Conservation (phyloP, 306 rosid genomes). For the Purshia tridentata region DNA sequence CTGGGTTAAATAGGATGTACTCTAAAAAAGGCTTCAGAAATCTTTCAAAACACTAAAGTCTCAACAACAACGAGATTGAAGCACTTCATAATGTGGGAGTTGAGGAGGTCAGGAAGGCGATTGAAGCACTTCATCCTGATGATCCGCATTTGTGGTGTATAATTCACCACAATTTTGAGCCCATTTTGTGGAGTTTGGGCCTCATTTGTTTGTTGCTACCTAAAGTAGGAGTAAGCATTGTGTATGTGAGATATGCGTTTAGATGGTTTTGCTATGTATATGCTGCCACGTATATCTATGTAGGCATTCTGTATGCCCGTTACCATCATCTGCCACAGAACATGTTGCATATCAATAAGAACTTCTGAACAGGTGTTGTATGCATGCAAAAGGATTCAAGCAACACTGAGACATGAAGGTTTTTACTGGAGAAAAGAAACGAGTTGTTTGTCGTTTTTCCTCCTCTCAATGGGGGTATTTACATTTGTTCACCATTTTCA, state of each 20-base stretch:
- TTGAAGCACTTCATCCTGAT: slow-evolving; percentile 90
- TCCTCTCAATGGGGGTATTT: too few species aligned
- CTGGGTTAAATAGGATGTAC: too few species aligned
- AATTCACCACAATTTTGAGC: too few species aligned
- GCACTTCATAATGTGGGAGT: slow-evolving; percentile 83
- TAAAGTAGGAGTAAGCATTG: not conserved
- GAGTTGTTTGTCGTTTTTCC: too few species aligned
- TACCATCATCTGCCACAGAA: not conserved
- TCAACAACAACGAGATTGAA: too few species aligned
- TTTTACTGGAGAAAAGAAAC: too few species aligned
- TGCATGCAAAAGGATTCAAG: not conserved
- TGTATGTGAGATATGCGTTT: not conserved
- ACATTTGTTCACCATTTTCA: too few species aligned
- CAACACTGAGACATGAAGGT: not conserved
- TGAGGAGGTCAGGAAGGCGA: slow-evolving; percentile 89
- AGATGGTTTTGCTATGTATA: not conserved
- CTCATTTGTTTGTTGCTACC: not conserved
- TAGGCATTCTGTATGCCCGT: not conserved
- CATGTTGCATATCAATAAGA: not conserved
- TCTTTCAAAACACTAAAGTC: too few species aligned
- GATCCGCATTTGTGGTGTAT: slow-evolving; percentile 46
- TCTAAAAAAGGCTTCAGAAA: too few species aligned
- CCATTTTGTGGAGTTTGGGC: too few species aligned
- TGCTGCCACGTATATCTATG: not conserved
- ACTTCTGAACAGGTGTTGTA: not conserved